Base-by-base conservation (phyloP, 805 yeast species). In the Teunomyces barrocoloradensis region DNA sequence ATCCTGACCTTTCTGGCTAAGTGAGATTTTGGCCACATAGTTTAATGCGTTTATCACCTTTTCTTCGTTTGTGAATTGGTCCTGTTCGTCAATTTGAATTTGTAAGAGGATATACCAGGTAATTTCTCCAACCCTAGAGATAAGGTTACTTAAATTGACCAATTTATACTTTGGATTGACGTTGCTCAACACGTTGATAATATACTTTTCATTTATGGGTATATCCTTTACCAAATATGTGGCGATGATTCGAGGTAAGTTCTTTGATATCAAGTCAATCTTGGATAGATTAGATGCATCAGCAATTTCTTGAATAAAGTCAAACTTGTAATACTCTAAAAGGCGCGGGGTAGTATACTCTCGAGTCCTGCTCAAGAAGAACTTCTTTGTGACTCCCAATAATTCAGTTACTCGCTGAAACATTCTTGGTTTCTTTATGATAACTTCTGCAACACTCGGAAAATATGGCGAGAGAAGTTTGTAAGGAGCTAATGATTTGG, bases 401-500 rank as follows among this genome's bases (percentile, higher is more conserved):
- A 89, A 68, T 23, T 80, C 82, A 5, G 90, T 79, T 13, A 92
- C 71, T 48, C 79, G 76, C 21, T 72, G 71, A 23, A 89, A 75
- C 45, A 87, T 69, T 4, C 73, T 67, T 0, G 83, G 80, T 46
- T 78, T 78, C 51, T 80, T 80, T 3, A 89, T 82, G 13, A 89
- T 74, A 20, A 77, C 77, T 37, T 81, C 78, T 33, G 91, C 78
- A 6, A 90, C 72, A 30, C 84, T 78, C 2, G 92, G 90, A 56
- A 94, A 75, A 51, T 81, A 87, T 0, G 96, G 96, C 6, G 87
- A 81, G 17, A 89, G 69, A 11, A 92, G 65, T 60, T 86, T 88
- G 80, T 92, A 90, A 0, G 96, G 84, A 0, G 96, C 80, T 30
- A 79, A 67, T 1, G 72, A 65, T 53, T 80, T 79, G 1, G 80